Evolutionary conservation across 2,329 filamentous ascomycete species (phyloP).

Genomic region (Aspergillus glaucus): DNA sequence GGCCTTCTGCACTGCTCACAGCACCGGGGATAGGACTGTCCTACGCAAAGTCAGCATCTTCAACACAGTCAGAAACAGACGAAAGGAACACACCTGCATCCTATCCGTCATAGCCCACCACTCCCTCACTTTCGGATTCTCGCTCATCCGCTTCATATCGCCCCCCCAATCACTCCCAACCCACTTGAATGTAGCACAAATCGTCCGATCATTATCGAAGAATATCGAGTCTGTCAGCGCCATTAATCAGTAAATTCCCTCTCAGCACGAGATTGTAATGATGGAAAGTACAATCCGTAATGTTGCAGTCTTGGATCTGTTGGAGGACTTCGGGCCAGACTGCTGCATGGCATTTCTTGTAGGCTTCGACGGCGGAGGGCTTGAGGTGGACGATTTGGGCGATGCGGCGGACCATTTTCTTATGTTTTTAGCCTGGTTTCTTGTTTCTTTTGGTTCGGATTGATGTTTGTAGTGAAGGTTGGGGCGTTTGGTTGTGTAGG

Average conservation of each 20-base stretch:
- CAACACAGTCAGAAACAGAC: neutral
- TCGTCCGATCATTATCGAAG: slow-evolving; percentile 60
- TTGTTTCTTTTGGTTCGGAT: neutral
- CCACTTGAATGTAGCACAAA: slow-evolving; percentile 75
- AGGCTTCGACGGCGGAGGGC: slow-evolving; percentile 58
- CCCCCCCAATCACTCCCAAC: slow-evolving; percentile 64
- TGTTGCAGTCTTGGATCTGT: slow-evolving; percentile 70
- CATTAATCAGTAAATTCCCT: neutral
- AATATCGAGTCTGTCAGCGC: slow-evolving; percentile 57
- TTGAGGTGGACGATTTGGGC: slow-evolving; percentile 69
- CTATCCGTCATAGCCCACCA: slow-evolving; percentile 79
- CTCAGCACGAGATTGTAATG: neutral
- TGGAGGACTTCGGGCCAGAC: slow-evolving; percentile 73
- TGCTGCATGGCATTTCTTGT: slow-evolving; percentile 65
- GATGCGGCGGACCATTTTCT: slow-evolving; percentile 41
- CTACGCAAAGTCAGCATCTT: slow-evolving; percentile 5
- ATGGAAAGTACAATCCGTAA: slow-evolving; percentile 58
- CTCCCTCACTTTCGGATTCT: slow-evolving; percentile 64
- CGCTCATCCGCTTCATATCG: slow-evolving; percentile 71
- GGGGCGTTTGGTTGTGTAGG: neutral
- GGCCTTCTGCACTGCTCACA: slow-evolving; percentile 27
- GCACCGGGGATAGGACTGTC: slow-evolving; percentile 28
- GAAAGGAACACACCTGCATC: slow-evolving; percentile 52
- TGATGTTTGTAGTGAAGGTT: neutral
- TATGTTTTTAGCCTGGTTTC: slow-evolving; percentile 3